Evolutionary conservation across 768 basidiomycete genomes (phyloP), one percentile per base, ranked within the genome.

Genomic region (Lentinus brumalis): DNA sequence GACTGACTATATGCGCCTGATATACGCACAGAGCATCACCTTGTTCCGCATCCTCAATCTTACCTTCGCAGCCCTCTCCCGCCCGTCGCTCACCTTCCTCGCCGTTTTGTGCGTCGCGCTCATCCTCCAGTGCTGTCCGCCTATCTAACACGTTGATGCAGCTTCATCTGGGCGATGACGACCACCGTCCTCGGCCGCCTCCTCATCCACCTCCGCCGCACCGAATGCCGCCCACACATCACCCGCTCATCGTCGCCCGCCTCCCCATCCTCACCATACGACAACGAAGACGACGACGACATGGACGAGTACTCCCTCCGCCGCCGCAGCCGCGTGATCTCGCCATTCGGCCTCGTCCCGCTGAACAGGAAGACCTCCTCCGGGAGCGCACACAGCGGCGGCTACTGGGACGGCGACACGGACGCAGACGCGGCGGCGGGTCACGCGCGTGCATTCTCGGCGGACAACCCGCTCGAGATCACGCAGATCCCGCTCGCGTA

Each of bases 101-200:
- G 62, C 59, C 7, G 69, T 70, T 16, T 74, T 71, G 74, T 76
- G 45, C 57, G 72, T 62, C n/a, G n/a, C n/a, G 7, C 38, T 6
- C 38, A 8, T 42, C 44, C 7, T 45, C 15, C n/a, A n/a, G n/a
- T n/a, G n/a, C n/a, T n/a, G 7, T 11, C 44, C 18, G n/a, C n/a
- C 45, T 21, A 3, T 21, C 10, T 18, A 2, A n/a, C 16, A 3
- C 18, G 26, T 11, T 7, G 29, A 1, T 16, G 15, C 32, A 77
- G 76, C 58, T 73, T 74, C 61, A 65, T 73, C 18, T 77, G 75
- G 75, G 66, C 74, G 4, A 71, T 73, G 71, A 73, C 70, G 10
- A 72, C 74, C 3, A 67, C 72, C 1, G 54, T 76, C 35, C 68
- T 75, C 50, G 73, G 71, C 60, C 73, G 76, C 41, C 71, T 73